These are phyloP conservation scores for Erodium texanum DNA, from an alignment of 441 rosid species.

Conservation along the genomic window DNA sequence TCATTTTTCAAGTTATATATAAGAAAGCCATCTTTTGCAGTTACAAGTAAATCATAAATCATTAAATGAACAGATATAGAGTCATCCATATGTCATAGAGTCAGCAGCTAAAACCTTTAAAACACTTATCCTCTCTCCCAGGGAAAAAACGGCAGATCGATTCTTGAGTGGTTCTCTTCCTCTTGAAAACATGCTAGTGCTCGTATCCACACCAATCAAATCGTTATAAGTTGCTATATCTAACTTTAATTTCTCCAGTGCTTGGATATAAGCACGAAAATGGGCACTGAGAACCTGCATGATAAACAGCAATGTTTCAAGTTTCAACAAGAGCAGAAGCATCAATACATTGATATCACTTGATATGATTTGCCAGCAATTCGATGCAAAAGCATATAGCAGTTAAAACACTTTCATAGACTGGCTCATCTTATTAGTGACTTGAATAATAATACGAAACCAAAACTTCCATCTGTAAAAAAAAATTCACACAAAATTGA, in stretches of 20 bases:
- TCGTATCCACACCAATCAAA: constrained; percentile 94
- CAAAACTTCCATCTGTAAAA: too few species aligned
- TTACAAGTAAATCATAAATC: too few species aligned
- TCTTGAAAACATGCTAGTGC: constrained; percentile 71
- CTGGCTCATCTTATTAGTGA: too few species aligned
- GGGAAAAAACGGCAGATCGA: constrained; percentile 87
- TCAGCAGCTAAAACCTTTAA: constrained; percentile 53
- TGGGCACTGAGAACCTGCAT: constrained; percentile 97
- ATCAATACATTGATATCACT: too few species aligned
- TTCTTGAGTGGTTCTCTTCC: constrained; percentile 90
- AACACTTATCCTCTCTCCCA: constrained; percentile 85
- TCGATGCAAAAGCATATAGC: too few species aligned
- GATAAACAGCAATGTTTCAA: constrained; percentile 10
- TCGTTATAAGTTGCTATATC: constrained; percentile 93
- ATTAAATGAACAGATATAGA: too few species aligned
- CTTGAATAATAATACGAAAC: too few species aligned
- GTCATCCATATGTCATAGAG: background rate
- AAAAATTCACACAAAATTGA: too few species aligned
- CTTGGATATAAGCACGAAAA: constrained; percentile 97
- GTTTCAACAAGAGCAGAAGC: background rate
- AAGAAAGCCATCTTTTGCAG: background rate
- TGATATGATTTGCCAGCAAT: too few species aligned
- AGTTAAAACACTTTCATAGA: too few species aligned
- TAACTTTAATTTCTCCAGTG: constrained; percentile 85
- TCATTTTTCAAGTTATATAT: background rate